Conservation (phyloP, 495 filamentous ascomycete genomes). For the Filosporella fistucella region DNA sequence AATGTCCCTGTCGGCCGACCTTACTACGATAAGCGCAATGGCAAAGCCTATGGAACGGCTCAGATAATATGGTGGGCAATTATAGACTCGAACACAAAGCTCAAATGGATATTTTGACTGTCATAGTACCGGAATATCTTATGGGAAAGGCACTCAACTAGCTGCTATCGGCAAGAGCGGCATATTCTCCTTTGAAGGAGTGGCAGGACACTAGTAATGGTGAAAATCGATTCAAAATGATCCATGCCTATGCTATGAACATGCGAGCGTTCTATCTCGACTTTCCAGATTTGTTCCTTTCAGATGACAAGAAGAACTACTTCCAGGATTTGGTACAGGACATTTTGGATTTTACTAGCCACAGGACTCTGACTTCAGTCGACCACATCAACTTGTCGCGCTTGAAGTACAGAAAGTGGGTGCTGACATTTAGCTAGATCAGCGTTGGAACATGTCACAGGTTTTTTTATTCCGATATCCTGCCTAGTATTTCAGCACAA, state of each 20-base stretch:
- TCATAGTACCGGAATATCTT: slow-evolving; percentile 24
- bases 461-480: too few relatives aligned
- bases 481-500: too few relatives aligned
- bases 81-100: slow-evolving; percentile 10
- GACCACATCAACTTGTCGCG: not conserved
- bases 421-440: too few relatives aligned
- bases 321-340: not conserved
- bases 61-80: not conserved
- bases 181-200: too few relatives aligned
- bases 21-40: too few relatives aligned
- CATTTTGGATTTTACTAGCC: not conserved
- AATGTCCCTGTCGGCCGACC: slow-evolving; percentile 1
- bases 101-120: slow-evolving; percentile 19
- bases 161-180: slow-evolving; percentile 10
- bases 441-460: too few relatives aligned
- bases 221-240: too few relatives aligned
- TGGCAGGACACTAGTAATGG: too few relatives aligned
- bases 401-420: not conserved
- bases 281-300: not conserved
- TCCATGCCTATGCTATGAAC: not conserved
- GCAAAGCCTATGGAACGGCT: not conserved
- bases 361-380: not conserved
- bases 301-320: not conserved
- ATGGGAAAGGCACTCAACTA: slow-evolving; percentile 13
- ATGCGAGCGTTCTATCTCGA: not conserved